phyloP scores from a whole-genome alignment of 2,329 filamentous ascomycete species.

The Cercospora sojina region DNA sequence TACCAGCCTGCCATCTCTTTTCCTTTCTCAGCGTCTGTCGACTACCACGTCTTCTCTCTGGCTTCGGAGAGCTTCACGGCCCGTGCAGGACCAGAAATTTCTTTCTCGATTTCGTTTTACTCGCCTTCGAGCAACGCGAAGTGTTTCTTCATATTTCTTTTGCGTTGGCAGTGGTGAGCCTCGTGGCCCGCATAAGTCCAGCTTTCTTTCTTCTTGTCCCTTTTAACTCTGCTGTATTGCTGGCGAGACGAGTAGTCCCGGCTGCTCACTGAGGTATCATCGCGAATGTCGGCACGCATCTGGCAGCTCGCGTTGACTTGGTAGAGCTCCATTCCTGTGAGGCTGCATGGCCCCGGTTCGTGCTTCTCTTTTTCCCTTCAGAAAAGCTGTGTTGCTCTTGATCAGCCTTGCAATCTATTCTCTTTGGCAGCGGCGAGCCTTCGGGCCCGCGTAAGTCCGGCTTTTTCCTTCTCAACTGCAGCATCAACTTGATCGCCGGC shows the following conservation, averaged over 20 bases:
- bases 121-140: neutral
- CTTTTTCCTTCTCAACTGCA: neutral
- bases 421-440: neutral
- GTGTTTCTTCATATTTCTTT: neutral
- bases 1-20: neutral
- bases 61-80: neutral
- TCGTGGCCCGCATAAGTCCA: neutral
- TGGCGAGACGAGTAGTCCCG: neutral
- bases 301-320: neutral
- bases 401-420: neutral
- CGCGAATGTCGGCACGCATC: neutral
- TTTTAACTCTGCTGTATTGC: neutral
- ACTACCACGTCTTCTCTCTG: neutral
- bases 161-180: neutral
- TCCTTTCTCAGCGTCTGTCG: neutral
- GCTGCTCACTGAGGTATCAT: neutral
- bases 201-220: neutral
- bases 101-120: neutral
- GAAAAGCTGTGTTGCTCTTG: neutral
- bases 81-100: neutral
- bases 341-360: neutral
- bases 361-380: neutral
- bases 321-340: neutral
- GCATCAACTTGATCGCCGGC: neutral
- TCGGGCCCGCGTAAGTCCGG: neutral